Conservation (phyloP, 2,329 filamentous ascomycete genomes). For the Calonectria honghensis region DNA sequence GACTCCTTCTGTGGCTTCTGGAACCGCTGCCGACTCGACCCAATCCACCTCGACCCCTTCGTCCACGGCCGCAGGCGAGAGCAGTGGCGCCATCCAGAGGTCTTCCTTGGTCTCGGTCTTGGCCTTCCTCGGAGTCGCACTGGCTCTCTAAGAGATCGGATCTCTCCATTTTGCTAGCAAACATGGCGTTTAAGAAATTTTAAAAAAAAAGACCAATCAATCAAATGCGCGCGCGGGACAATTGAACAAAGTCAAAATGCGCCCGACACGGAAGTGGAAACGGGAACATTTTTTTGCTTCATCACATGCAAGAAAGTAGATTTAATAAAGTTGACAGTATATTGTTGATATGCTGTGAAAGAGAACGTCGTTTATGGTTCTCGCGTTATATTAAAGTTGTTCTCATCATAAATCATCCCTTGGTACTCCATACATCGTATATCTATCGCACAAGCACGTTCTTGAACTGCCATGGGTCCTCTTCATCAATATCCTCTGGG, state of each 20-base stretch:
- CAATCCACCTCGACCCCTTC: slow-evolving; percentile 3
- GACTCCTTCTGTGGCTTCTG: background rate
- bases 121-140: background rate
- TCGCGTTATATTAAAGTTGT: background rate
- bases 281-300: background rate
- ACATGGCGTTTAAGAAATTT: background rate
- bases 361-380: background rate
- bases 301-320: background rate
- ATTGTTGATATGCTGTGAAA: background rate
- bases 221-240: background rate
- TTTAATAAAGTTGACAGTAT: background rate
- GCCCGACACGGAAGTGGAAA: background rate
- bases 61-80: background rate
- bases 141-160: background rate
- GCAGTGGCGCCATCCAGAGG: background rate
- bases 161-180: background rate
- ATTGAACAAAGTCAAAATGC: background rate
- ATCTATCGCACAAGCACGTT: slow-evolving; percentile 19
- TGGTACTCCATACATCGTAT: background rate
- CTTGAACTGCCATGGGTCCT: slow-evolving; percentile 21
- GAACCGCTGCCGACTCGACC: background rate
- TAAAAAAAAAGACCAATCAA: background rate
- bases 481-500: slow-evolving; percentile 14
- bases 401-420: background rate
- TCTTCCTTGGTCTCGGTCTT: background rate